phyloP scores from a whole-genome alignment of 2,329 filamentous ascomycete species.

The Cladobotryum mycophilum region DNA sequence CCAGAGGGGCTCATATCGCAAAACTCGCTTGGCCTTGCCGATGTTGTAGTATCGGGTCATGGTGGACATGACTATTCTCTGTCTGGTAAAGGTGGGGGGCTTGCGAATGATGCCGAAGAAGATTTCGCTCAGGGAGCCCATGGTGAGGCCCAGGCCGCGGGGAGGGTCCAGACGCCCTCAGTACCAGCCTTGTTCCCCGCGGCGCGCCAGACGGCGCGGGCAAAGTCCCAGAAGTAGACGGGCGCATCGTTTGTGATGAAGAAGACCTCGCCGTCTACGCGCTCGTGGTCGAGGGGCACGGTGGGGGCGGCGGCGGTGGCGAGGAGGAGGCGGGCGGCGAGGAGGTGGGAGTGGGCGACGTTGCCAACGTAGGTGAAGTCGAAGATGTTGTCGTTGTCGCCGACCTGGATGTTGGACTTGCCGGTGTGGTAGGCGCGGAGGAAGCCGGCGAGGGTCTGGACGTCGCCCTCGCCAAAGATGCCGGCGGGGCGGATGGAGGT shows the following conservation, averaged over 20 bases:
- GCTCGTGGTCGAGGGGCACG: slow-evolving; percentile 63
- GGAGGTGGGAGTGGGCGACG: slow-evolving; percentile 70
- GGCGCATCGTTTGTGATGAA: slow-evolving; percentile 87
- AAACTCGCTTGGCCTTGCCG: slow-evolving; percentile 62
- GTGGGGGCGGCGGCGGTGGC: slow-evolving; percentile 48
- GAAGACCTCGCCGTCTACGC: slow-evolving; percentile 79
- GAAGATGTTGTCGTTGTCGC: slow-evolving; percentile 58
- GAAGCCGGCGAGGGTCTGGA: slow-evolving; percentile 66
- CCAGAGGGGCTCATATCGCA: slow-evolving; percentile 65
- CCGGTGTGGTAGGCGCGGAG: slow-evolving; percentile 62
- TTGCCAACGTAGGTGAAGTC: slow-evolving; percentile 61
- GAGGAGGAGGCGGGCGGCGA: slow-evolving; percentile 70
- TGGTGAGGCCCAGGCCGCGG: slow-evolving; percentile 42
- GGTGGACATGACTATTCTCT: slow-evolving; percentile 59
- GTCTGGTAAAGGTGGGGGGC: slow-evolving; percentile 51
- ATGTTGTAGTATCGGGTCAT: slow-evolving; percentile 77
- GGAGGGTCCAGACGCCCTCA: slow-evolving; percentile 50
- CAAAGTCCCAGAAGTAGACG: slow-evolving; percentile 87
- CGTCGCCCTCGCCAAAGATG: slow-evolving; percentile 88
- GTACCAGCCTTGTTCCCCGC: slow-evolving; percentile 48
- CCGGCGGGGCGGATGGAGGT: slow-evolving; percentile 76
- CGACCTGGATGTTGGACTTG: slow-evolving; percentile 74
- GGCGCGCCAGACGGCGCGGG: slow-evolving; percentile 67
- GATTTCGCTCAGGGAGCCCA: slow-evolving; percentile 50
- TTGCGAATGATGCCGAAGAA: slow-evolving; percentile 43